Conservation (phyloP, 495 filamentous ascomycete genomes). For the Hypoxylon fuscum region DNA sequence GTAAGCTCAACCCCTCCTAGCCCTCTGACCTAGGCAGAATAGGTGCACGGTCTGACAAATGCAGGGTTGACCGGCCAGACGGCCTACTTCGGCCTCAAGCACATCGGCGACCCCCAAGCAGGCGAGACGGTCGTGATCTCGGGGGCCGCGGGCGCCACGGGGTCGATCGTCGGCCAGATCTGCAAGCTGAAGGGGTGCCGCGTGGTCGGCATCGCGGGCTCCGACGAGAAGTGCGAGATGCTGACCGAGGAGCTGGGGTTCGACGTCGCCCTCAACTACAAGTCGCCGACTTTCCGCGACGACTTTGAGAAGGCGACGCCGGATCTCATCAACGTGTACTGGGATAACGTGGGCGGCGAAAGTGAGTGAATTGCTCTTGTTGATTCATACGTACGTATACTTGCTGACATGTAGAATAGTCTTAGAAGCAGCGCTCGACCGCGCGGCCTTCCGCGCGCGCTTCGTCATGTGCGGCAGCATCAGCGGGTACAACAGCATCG, state of each 20-base stretch:
- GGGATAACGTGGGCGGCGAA: constrained; percentile 65
- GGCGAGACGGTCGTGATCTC: constrained; percentile 74
- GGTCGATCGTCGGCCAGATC: constrained; percentile 74
- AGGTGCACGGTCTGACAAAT: background rate
- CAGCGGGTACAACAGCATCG: constrained; percentile 53
- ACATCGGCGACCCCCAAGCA: constrained; percentile 63
- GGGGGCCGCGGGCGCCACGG: constrained; percentile 76
- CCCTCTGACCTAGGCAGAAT: too few relatives aligned
- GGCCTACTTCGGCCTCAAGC: constrained; percentile 72
- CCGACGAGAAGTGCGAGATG: constrained; percentile 71
- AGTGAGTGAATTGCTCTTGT: constrained; percentile 31
- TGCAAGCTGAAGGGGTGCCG: constrained; percentile 68
- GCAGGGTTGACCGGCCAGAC: constrained; percentile 64
- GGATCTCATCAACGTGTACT: constrained; percentile 70
- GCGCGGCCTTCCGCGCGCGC: constrained; percentile 63
- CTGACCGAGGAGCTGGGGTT: constrained; percentile 68
- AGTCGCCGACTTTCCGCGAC: constrained; percentile 61
- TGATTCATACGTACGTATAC: background rate
- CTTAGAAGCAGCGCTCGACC: constrained; percentile 66
- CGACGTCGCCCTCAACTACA: constrained; percentile 76
- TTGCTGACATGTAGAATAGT: too few relatives aligned
- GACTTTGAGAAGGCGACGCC: constrained; percentile 69
- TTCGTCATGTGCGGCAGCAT: constrained; percentile 69
- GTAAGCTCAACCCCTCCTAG: constrained; percentile 28
- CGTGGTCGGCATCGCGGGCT: constrained; percentile 70